Base-by-base conservation (phyloP, 176 grass and related monocot genomes). In the Tuctoria greenei region DNA sequence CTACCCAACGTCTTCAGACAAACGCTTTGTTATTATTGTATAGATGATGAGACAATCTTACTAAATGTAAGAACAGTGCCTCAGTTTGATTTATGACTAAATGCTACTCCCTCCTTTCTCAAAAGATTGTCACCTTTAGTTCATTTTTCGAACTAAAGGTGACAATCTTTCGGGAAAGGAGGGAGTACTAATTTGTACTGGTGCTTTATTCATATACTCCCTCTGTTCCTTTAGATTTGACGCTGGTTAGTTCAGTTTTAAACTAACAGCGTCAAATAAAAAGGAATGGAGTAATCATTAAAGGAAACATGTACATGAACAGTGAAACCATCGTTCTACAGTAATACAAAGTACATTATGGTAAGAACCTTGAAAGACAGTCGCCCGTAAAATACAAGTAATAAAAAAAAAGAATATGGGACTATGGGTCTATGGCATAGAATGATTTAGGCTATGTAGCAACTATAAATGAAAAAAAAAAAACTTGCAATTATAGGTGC, bases 401-500 rank as follows among this genome's bases (percentile, higher is more conserved):
- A 34, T 26, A 62, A 73, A 56, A 51, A 34, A 65, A 66, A 36
- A 7, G 16, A 77, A 66, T 31, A 58, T 49, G 31, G 41, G 8
- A 27, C 23, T 55, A 34, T 51, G 11, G 39, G 31, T 3, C 2
- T 31, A 31, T 31, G 31, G 31, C 31, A 31, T 31, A 31, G 55
- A 83, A 64, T 61, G 42, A 26, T 43, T 69, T 18, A 71, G 61
- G 34, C 42, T 79, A 56, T 36, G 61, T 13, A 57, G 63, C 39
- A 69, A 39, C 36, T 40, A 28, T 9, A 10, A 64, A 66, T 15
- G 16, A 71, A 13, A 73, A 82, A 49, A 63, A 45, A 20, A 1
- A 20, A 10, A 0, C 9, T 11, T n/a, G 13, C 20, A 10, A 21
- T 14, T 42, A 65, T 59, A 72, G 54, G n/a, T 25, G 34, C 61